These are phyloP conservation scores for Wakefieldia striispora DNA, from an alignment of 768 basidiomycete genomes.

Conservation along the genomic window DNA sequence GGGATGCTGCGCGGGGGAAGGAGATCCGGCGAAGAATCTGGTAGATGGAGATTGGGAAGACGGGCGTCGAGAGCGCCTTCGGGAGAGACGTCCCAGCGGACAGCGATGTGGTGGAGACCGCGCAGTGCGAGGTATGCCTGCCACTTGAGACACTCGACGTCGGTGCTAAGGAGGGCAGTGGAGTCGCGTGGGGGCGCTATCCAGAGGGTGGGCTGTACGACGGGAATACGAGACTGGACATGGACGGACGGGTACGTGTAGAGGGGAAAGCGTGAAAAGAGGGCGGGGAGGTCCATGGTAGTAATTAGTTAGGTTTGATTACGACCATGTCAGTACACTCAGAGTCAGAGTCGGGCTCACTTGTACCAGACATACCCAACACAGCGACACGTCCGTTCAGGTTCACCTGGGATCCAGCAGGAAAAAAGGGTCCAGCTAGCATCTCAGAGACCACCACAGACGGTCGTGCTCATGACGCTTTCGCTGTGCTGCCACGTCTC, in stretches of 20 bases:
- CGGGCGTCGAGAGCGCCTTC: conserved; percentile 68
- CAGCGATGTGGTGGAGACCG: conserved; percentile 45
- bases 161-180: conserved; percentile 52
- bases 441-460: conserved; percentile 75
- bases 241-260: conserved; percentile 46
- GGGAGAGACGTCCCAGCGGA: conserved; percentile 67
- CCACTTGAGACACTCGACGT: conserved; percentile 90
- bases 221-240: conserved; percentile 23
- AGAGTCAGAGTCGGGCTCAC: conserved; percentile 22
- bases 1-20: conserved; percentile 69
- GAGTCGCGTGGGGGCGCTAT: conserved; percentile 48
- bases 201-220: conserved; percentile 57
- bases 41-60: conserved; percentile 71
- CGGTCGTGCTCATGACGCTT: conserved; percentile 56
- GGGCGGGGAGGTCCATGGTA: conserved; percentile 40
- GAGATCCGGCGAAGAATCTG: conserved; percentile 45
- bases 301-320: too few species aligned
- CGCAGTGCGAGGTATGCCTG: conserved; percentile 72
- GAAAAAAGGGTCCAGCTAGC: conserved; percentile 65
- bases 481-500: conserved; percentile 41
- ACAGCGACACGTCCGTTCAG: conserved; percentile 57
- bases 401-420: conserved; percentile 71
- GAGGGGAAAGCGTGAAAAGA: conserved; percentile 63
- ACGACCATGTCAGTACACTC: conserved; percentile 47
- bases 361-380: too few species aligned